Percentiles rank a stretch among this genome's conserved stretches.
phyloP scores from a whole-genome alignment of 2,329 filamentous ascomycete genomes.

The Talaromyces verruculosus region DNA sequence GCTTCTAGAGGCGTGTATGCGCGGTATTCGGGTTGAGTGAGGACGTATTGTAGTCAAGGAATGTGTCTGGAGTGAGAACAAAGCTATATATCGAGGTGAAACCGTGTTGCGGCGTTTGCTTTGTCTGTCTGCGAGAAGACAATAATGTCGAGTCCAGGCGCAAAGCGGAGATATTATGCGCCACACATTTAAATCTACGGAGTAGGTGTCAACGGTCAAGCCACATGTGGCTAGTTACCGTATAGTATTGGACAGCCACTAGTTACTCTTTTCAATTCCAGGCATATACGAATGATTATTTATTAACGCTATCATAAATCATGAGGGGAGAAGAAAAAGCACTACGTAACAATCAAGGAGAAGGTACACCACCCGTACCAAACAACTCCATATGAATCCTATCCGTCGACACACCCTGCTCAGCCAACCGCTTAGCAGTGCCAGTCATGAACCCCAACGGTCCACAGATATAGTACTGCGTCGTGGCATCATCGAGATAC shows the following conservation, averaged over 20 bases:
- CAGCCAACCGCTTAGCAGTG: slow-evolving; percentile 1
- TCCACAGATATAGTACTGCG: slow-evolving; percentile 72
- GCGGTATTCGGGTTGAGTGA: not conserved
- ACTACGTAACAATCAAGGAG: slow-evolving; percentile 3
- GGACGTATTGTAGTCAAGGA: not conserved
- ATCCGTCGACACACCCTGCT: slow-evolving; percentile 15
- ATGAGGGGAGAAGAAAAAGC: slow-evolving; percentile 6
- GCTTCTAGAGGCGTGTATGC: not conserved
- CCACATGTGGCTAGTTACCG: not conserved
- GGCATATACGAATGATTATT: not conserved
- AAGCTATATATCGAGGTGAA: not conserved
- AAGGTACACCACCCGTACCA: slow-evolving; percentile 52
- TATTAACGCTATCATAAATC: slow-evolving; percentile 10
- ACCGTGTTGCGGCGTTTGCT: not conserved
- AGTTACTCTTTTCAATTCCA: no score
- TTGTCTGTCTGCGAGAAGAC: not conserved
- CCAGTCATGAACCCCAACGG: slow-evolving; percentile 66
- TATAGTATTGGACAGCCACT: not conserved
- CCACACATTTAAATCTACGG: not conserved
- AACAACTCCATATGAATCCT: slow-evolving; percentile 63
- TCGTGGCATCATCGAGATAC: slow-evolving; percentile 53
- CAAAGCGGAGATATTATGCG: not conserved
- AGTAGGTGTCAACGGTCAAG: not conserved
- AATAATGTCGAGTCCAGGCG: not conserved
- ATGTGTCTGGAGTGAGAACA: not conserved